Conservation (phyloP, 1,284 basidiomycete genomes). For the Lignosus rhinocerotis region DNA sequence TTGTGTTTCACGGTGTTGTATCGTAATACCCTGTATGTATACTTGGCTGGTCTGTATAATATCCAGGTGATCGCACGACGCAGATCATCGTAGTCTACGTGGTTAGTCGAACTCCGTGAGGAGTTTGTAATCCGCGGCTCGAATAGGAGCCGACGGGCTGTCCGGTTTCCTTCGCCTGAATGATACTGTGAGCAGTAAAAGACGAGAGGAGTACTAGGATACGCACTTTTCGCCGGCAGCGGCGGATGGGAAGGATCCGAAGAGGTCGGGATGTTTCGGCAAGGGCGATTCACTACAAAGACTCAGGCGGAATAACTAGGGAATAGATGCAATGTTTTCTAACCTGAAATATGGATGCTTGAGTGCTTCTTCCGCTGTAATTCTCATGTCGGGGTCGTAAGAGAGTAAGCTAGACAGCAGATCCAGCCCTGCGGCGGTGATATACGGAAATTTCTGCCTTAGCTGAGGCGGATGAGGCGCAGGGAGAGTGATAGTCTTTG, state of each 20-base stretch:
- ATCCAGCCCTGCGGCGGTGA: conserved; percentile 84
- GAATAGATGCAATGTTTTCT: conserved; percentile 28
- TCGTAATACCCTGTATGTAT: not conserved
- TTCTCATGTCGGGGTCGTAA: conserved; percentile 86
- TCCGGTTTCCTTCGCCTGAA: conserved; percentile 71
- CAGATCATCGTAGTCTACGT: no score
- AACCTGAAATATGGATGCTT: conserved; percentile 92
- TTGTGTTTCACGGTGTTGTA: conserved; percentile 12
- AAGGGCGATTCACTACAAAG: conserved; percentile 80
- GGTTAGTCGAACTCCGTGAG: conserved; percentile 43
- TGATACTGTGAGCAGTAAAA: not conserved
- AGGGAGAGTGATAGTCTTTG: conserved; percentile 78
- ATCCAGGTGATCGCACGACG: no score
- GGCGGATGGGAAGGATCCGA: conserved; percentile 93
- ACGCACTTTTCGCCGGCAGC: conserved; percentile 96
- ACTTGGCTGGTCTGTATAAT: not conserved
- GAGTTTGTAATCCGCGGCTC: conserved; percentile 65
- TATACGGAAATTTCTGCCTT: conserved; percentile 77
- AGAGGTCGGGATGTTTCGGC: conserved; percentile 97
- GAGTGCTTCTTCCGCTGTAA: conserved; percentile 86
- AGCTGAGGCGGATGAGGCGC: conserved; percentile 75
- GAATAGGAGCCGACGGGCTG: conserved; percentile 73
- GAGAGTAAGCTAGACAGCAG: conserved; percentile 81
- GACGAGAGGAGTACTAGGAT: not conserved
- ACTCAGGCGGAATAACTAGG: not conserved